Base-by-base conservation (phyloP, 2,329 filamentous ascomycete species). In the Colletotrichum tropicicola region DNA sequence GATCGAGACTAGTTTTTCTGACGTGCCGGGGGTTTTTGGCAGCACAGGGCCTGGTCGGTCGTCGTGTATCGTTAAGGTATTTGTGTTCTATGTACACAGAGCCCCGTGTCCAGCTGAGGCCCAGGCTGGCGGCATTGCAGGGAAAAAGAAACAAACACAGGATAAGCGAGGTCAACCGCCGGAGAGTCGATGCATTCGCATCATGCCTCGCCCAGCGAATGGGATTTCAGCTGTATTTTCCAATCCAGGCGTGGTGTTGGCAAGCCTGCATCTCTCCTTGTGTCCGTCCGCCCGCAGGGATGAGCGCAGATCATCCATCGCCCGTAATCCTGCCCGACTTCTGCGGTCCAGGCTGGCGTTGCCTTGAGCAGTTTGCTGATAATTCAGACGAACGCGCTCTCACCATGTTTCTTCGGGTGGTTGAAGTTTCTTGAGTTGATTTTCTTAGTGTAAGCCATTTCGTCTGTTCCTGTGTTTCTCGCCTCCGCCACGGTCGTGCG, bases 211-310 rank as follows among this genome's bases (percentile, higher is more conserved):
- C 10, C 17, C 13, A 17, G 43, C 60, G 47, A 64, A 60, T 52
- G 25, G 21, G 47, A 19, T 39, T 52, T 35, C 19, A 27, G 25
- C 27, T 41, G 47, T n/a, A 12, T 44, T 45, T 48, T 9, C 25
- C 27, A 37, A 59, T 27, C 45, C 27, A 44, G 39, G n/a, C 21
- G 13, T 27, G 52, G 21, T 23, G 45, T 35, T 41, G 27, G 28
- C 47, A 51, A 59, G 37, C 37, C 39, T 41, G 45, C 47, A 35
- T 59, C 19, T n/a, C 51, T 19, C 28, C 35, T 39, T 23, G 17
- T 28, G 41, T 43, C 56, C 48, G 41, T 48, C 32, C 43, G 47
- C 55, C 32, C 43, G 47, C 55, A 60, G 61, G 61, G 61, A 63
- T 51, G 37, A 48, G 32, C 19, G 48, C 19, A 64, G 47, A 64